phyloP scores from a whole-genome alignment of 1,284 basidiomycete species.

The Melampsora larici-populina region DNA sequence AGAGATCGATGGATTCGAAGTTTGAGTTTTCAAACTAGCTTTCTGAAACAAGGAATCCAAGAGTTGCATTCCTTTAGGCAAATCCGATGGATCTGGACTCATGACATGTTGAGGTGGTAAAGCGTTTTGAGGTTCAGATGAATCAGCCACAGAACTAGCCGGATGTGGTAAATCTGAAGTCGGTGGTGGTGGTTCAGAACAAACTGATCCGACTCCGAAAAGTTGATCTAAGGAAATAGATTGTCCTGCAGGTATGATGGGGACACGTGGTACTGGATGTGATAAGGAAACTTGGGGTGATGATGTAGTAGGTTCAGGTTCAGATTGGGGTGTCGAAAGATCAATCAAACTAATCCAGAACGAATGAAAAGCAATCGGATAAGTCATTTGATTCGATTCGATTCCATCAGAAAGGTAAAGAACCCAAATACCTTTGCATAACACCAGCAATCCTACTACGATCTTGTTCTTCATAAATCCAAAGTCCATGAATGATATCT shows the following conservation, averaged over 20 bases:
- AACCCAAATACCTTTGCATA: slow-evolving; percentile 14
- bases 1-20: neutral
- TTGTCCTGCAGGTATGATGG: slow-evolving; percentile 32
- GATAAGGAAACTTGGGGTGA: slow-evolving; percentile 25
- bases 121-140: slow-evolving; percentile 4
- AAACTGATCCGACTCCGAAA: slow-evolving; percentile 25
- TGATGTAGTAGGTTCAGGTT: neutral
- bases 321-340: neutral
- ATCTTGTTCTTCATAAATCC: slow-evolving; percentile 33
- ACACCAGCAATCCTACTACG: slow-evolving; percentile 10
- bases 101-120: slow-evolving; percentile 10
- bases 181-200: slow-evolving; percentile 23
- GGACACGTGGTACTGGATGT: slow-evolving; percentile 29
- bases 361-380: no score
- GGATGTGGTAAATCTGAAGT: slow-evolving; percentile 28
- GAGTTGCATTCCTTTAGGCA: slow-evolving; percentile 37
- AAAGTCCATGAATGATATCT: slow-evolving; percentile 36
- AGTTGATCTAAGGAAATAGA: slow-evolving; percentile 35
- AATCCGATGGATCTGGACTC: slow-evolving; percentile 35
- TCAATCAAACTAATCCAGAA: no score
- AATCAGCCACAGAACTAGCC: neutral
- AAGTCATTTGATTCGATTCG: no score
- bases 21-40: slow-evolving; percentile 19
- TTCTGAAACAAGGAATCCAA: slow-evolving; percentile 32
- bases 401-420: neutral